Conservation (phyloP, 768 basidiomycete genomes). For the Russula compacta region DNA sequence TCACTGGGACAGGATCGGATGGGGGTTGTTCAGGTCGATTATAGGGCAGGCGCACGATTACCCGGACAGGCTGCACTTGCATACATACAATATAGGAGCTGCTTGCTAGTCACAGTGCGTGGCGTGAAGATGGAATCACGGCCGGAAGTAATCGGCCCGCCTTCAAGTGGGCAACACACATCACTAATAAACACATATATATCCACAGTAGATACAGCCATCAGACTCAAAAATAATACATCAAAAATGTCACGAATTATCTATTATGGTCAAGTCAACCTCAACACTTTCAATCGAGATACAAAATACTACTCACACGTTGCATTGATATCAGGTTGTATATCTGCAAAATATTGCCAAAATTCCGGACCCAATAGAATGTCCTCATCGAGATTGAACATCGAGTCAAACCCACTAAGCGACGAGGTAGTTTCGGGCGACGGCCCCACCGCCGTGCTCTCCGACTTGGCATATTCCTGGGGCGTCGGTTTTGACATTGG, state of each 20-base stretch:
- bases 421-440: background rate
- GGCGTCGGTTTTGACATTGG: background rate
- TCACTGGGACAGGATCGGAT: conserved; percentile 59
- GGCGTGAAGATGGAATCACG: background rate
- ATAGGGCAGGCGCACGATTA: conserved; percentile 72
- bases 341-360: conserved; percentile 12
- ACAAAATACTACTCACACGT: background rate
- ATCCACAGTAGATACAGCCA: background rate
- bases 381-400: conserved; percentile 11
- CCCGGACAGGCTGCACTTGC: conserved; percentile 28
- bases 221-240: background rate
- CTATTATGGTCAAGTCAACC: background rate
- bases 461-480: background rate
- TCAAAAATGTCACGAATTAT: background rate
- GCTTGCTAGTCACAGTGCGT: background rate
- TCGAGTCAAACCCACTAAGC: background rate
- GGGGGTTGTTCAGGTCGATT: conserved; percentile 64
- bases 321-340: background rate
- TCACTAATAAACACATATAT: background rate
- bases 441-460: background rate
- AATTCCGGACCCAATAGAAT: conserved; percentile 9
- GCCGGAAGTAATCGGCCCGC: background rate
- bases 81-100: background rate
- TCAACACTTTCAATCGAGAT: background rate
- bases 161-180: background rate